These are phyloP conservation scores for Candida mattraensis DNA, from an alignment of 805 yeast species.

Conservation along the genomic window DNA sequence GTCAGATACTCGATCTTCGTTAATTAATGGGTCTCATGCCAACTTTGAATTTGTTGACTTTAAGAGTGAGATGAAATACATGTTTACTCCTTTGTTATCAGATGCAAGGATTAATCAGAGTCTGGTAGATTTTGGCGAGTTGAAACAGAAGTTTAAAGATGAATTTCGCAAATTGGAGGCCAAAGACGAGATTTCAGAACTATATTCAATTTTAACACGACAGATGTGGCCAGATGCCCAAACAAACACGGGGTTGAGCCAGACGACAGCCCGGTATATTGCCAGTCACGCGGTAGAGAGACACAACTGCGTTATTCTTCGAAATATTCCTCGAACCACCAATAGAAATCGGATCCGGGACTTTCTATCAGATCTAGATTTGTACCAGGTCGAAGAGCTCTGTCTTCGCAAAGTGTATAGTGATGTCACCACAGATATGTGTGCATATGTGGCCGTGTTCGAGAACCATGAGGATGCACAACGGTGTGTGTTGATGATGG, in stretches of 20 bases:
- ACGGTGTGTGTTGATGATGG: conserved; percentile 51
- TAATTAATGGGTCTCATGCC: conserved; percentile 50
- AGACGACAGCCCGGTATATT: neutral
- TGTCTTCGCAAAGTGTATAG: conserved; percentile 15
- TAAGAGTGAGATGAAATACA: conserved; percentile 17
- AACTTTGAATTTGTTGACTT: conserved; percentile 45
- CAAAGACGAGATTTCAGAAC: conserved; percentile 4
- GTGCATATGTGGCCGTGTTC: conserved; percentile 44
- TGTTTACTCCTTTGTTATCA: conserved; percentile 24
- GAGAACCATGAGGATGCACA: conserved; percentile 44
- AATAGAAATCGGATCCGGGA: conserved; percentile 35
- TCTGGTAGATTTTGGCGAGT: conserved; percentile 5
- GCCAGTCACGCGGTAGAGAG: conserved; percentile 21
- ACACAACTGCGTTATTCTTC: conserved; percentile 38
- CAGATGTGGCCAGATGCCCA: conserved; percentile 12
- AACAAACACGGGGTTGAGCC: neutral
- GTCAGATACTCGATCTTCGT: conserved; percentile 45
- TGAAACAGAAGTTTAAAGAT: conserved; percentile 1
- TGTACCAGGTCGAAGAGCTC: conserved; percentile 31
- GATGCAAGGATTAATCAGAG: conserved; percentile 15
- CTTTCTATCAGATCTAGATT: conserved; percentile 50
- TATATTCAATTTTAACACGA: conserved; percentile 7
- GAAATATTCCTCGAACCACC: conserved; percentile 48
- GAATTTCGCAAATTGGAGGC: conserved; percentile 7
- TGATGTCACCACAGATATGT: conserved; percentile 10